Evolutionary conservation across 371 early-diverging fungal genomes (phyloP), one percentile per base, ranked within the genome.

Genomic region (Mortierella sp.): DNA sequence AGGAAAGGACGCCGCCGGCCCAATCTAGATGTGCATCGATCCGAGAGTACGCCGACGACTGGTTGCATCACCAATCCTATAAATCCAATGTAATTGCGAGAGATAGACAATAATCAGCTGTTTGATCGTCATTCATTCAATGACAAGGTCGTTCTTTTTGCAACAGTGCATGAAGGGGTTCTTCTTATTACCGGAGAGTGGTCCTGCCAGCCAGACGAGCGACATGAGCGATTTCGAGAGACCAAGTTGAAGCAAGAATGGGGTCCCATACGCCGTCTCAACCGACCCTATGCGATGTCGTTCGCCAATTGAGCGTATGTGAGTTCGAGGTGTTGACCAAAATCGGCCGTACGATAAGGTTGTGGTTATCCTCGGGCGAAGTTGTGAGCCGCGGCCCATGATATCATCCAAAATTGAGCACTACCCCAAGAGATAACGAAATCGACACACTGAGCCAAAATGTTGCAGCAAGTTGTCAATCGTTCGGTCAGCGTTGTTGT

Each of bases 131-230:
- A 24, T 26, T 39, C 13, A 48, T 44, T 24, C 47, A 47, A 61
- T 19, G 34, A 31, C 31, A 47, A 29, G 11, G 2, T 45, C 3
- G 31, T 26, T 9, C 48, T 34, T 22, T 10, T 47, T 29, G 34
- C 40, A 52, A 29, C 14, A 26, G 29, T 6, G 4, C 37, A 14
- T 40, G 34, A 29, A 40, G 4, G 29, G 8, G 66, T 37, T 13
- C 48, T 11, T 50, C 47, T 29, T 55, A 73, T 73, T 90, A 93
- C 93, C 97, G 24, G 97, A 96, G n/a, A 98, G 88, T 14, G 99
- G 99, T 0, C 99, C 99, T 13, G 97, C 97, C 71, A 98, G 91
- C 99, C 99, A 98, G 13, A 98, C 98, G 31, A 98, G 86, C 8
- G 97, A 96, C 90, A 95, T 94, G 61, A 92, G 81, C 5, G 97